phyloP scores from a whole-genome alignment of 768 basidiomycete genomes.

The Xerocomellus dryophilus region DNA sequence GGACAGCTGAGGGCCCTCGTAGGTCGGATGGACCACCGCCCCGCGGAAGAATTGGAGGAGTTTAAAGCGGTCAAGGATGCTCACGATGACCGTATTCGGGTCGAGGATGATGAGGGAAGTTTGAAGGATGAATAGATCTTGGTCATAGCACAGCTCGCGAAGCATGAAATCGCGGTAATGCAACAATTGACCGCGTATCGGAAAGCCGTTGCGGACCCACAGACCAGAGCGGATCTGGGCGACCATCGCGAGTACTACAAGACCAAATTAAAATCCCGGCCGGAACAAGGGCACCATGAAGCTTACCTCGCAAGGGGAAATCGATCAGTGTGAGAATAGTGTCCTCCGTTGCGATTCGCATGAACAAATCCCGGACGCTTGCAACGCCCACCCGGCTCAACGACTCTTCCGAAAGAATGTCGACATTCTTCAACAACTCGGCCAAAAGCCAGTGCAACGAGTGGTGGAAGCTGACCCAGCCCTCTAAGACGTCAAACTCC shows the following conservation, averaged over 20 bases:
- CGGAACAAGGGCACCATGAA: background rate
- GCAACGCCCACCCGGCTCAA: constrained; percentile 50
- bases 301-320: constrained; percentile 82
- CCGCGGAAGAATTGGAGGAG: constrained; percentile 79
- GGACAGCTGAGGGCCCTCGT: constrained; percentile 68
- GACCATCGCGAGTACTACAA: constrained; percentile 78
- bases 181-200: constrained; percentile 88
- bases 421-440: constrained; percentile 82
- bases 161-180: constrained; percentile 97
- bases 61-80: constrained; percentile 87
- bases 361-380: constrained; percentile 59
- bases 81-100: constrained; percentile 75
- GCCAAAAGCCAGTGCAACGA: constrained; percentile 88
- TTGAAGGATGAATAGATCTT: constrained; percentile 90
- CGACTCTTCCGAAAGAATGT: constrained; percentile 55
- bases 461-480: constrained; percentile 92
- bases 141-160: constrained; percentile 94
- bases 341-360: constrained; percentile 60
- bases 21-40: constrained; percentile 47
- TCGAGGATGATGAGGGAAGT: constrained; percentile 75
- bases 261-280: background rate
- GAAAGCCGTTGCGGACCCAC: constrained; percentile 97
- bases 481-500: constrained; percentile 73
- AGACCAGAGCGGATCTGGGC: constrained; percentile 93
- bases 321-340: constrained; percentile 78